phyloP scores from a whole-genome alignment of 2,329 filamentous ascomycete species.

The Polychaeton citri region DNA sequence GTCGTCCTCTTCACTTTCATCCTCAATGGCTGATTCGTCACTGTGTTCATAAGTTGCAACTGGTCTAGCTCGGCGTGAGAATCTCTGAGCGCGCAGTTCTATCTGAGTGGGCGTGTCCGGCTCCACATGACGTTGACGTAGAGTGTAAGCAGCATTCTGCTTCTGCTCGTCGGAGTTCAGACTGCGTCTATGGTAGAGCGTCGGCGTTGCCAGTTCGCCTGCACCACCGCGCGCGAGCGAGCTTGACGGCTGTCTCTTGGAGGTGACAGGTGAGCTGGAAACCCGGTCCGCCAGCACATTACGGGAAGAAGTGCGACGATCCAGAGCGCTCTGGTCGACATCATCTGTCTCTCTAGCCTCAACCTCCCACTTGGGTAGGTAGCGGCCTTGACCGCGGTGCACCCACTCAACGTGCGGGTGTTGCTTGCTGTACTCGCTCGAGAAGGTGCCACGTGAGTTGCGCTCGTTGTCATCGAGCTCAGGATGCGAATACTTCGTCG shows the following conservation, averaged over 20 bases:
- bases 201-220: background rate
- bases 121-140: background rate
- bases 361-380: conserved; percentile 5
- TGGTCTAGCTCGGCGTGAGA: background rate
- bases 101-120: background rate
- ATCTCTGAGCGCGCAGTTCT: background rate
- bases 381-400: background rate
- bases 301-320: background rate
- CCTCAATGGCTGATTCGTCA: background rate
- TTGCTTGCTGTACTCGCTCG: background rate
- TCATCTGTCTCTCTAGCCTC: conserved; percentile 2
- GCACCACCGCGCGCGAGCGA: background rate
- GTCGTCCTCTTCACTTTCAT: background rate
- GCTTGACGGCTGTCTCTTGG: background rate
- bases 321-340: background rate
- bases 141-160: background rate
- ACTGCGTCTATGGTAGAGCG: background rate
- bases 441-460: background rate
- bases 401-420: background rate
- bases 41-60: background rate
- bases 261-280: background rate
- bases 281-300: background rate
- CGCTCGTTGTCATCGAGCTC: background rate
- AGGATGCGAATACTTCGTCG: background rate
- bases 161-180: background rate